Evolutionary conservation across 371 early-diverging fungal species (phyloP).

Genomic region (Apophysomyces sp.): DNA sequence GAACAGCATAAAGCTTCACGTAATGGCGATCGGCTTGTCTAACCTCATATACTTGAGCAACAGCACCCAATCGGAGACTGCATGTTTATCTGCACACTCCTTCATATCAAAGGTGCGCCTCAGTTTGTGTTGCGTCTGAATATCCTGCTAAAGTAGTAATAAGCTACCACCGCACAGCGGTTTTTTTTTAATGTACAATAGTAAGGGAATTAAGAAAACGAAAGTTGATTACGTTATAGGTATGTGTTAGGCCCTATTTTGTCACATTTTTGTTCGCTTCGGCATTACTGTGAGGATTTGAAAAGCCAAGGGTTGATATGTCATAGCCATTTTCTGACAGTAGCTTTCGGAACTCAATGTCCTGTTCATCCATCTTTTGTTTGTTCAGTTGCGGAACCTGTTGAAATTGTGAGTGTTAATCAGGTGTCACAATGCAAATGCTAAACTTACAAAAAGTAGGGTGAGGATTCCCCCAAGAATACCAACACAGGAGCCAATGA

Average conservation of each 20-base stretch:
- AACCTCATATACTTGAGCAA: too few relatives aligned
- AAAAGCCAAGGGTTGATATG: conserved; percentile 22
- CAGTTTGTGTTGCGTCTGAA: too few relatives aligned
- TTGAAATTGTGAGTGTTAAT: conserved; percentile 10
- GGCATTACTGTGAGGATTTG: neutral
- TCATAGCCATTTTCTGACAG: conserved; percentile 50
- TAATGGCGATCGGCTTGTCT: too few relatives aligned
- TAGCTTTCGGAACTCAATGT: conserved; percentile 45
- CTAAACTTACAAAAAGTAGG: conserved; percentile 29
- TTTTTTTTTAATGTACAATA: neutral
- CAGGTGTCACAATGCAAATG: too few relatives aligned
- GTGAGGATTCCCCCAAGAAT: conserved; percentile 47
- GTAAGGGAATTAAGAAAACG: neutral
- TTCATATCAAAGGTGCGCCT: too few relatives aligned
- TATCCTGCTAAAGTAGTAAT: neutral
- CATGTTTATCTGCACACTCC: too few relatives aligned
- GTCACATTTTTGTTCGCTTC: neutral
- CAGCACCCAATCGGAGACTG: too few relatives aligned
- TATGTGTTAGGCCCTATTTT: too few relatives aligned
- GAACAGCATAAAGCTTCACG: too few relatives aligned
- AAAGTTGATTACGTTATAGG: too few relatives aligned
- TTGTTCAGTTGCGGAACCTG: conserved; percentile 18
- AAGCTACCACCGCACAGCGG: neutral
- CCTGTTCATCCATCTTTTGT: conserved; percentile 40
- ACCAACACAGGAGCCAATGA: conserved; percentile 50